These are phyloP conservation scores for Fusarium sp. DNA, from an alignment of 2,329 filamentous ascomycete species.

Conservation along the genomic window DNA sequence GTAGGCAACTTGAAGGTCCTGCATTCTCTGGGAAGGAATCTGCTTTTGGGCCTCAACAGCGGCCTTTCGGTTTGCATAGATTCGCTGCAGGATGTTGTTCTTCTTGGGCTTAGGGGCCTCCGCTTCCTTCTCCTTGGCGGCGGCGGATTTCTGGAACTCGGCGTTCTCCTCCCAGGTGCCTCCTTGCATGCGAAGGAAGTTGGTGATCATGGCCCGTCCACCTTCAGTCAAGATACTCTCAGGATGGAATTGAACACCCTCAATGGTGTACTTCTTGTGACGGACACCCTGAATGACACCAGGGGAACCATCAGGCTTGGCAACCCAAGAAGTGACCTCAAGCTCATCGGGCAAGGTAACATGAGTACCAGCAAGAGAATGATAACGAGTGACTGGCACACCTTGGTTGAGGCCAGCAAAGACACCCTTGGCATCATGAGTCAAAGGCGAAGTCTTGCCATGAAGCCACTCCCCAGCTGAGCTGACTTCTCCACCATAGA, in stretches of 20 bases:
- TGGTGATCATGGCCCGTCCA: slow-evolving; percentile 89
- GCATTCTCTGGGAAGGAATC: slow-evolving; percentile 84
- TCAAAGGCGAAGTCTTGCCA: slow-evolving; percentile 92
- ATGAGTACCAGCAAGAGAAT: slow-evolving; percentile 93
- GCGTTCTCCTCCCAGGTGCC: slow-evolving; percentile 92
- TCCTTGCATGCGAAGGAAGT: slow-evolving; percentile 88
- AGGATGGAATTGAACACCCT: slow-evolving; percentile 97
- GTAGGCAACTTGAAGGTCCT: slow-evolving; percentile 88
- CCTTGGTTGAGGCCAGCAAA: slow-evolving; percentile 84
- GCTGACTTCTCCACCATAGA: slow-evolving; percentile 90
- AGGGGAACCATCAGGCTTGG: slow-evolving; percentile 78
- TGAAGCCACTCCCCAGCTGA: slow-evolving; percentile 97
- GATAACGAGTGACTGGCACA: slow-evolving; percentile 92
- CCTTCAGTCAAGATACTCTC: slow-evolving; percentile 95
- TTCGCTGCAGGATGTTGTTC: slow-evolving; percentile 88
- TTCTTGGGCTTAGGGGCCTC: slow-evolving; percentile 64
- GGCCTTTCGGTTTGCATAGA: slow-evolving; percentile 84
- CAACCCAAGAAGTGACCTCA: slow-evolving; percentile 91
- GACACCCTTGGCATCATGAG: slow-evolving; percentile 91
- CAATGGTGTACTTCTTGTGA: slow-evolving; percentile 90
- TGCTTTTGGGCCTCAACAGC: slow-evolving; percentile 84
- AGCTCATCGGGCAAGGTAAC: slow-evolving; percentile 86
- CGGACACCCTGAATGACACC: slow-evolving; percentile 97
- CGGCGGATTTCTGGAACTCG: slow-evolving; percentile 59
- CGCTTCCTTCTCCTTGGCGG: slow-evolving; percentile 43